Evolutionary conservation across 805 yeast genomes (phyloP).

Genomic region (Kluyveromyces nonfermentans): DNA sequence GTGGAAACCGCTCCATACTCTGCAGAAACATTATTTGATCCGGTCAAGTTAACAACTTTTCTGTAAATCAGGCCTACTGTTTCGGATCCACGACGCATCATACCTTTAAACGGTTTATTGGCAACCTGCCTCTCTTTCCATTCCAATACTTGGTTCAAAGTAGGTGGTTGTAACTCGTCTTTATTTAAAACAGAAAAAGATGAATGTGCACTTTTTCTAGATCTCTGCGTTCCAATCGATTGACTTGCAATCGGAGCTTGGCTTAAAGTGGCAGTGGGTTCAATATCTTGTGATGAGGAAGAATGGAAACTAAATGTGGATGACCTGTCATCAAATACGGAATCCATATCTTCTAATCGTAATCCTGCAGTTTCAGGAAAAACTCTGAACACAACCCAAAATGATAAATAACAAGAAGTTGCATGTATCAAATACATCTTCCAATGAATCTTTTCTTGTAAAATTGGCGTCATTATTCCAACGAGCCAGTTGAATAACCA

Average conservation of each 20-base stretch:
- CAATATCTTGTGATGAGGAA: conserved; percentile 16
- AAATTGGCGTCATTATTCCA: conserved; percentile 83
- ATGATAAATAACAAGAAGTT: conserved; percentile 61
- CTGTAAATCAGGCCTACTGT: conserved; percentile 29
- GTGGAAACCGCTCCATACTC: conserved; percentile 13
- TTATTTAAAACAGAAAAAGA: conserved; percentile 6
- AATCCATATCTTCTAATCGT: conserved; percentile 84
- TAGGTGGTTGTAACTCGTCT: conserved; percentile 31
- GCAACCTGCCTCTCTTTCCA: conserved; percentile 25
- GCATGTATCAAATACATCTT: conserved; percentile 76
- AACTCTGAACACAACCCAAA: conserved; percentile 56
- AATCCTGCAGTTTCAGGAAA: conserved; percentile 92
- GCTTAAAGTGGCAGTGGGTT: conserved; percentile 9
- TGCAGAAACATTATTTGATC: conserved; percentile 4
- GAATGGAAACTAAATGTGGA: conserved; percentile 29
- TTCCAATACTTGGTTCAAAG: conserved; percentile 29
- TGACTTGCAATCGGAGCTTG: not conserved
- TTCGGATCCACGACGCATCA: conserved; percentile 33
- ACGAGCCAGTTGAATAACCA: conserved; percentile 91
- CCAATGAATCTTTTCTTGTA: conserved; percentile 72
- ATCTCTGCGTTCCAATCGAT: not conserved
- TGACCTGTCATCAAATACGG: conserved; percentile 66
- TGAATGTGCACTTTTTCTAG: conserved; percentile 1
- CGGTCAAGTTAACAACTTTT: conserved; percentile 11
- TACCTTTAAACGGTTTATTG: conserved; percentile 17